These are phyloP conservation scores for Arabis hirsuta DNA, from an alignment of 345 rosid species.

Conservation along the genomic window DNA sequence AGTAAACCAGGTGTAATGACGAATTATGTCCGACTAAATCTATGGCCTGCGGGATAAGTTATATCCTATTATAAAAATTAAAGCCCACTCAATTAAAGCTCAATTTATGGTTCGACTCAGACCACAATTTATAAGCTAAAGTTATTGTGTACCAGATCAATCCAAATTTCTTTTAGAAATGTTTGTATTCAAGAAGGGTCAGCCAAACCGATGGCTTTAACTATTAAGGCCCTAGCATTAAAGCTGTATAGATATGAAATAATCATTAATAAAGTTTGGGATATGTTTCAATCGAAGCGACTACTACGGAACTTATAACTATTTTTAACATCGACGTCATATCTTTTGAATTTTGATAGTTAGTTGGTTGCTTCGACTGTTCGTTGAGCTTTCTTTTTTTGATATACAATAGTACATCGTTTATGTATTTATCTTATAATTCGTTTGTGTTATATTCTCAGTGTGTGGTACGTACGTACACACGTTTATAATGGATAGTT, in stretches of 20 bases:
- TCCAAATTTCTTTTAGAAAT: constrained; percentile 24
- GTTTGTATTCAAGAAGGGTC: constrained; percentile 31
- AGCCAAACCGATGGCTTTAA: constrained; percentile 33
- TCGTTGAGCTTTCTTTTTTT: constrained; percentile 19
- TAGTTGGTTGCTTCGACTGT: constrained; percentile 40
- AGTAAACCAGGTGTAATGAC: no score
- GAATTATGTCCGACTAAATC: no score
- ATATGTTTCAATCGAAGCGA: constrained; percentile 35
- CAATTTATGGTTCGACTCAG: background rate
- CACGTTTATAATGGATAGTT: background rate
- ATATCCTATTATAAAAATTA: no score
- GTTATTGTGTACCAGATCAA: constrained; percentile 3
- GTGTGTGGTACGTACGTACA: constrained; percentile 7
- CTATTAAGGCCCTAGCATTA: constrained; percentile 34
- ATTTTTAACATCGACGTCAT: background rate
- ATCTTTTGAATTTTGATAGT: constrained; percentile 36
- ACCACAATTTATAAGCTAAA: background rate
- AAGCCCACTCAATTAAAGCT: no score
- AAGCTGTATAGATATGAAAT: constrained; percentile 27
- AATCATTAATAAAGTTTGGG: background rate
- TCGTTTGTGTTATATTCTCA: constrained; percentile 6
- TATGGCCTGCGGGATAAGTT: no score
- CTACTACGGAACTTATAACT: background rate
- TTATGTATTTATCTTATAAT: background rate
- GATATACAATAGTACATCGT: no score